phyloP scores from a whole-genome alignment of 257 asterid species.

The Linaria vulgaris region DNA sequence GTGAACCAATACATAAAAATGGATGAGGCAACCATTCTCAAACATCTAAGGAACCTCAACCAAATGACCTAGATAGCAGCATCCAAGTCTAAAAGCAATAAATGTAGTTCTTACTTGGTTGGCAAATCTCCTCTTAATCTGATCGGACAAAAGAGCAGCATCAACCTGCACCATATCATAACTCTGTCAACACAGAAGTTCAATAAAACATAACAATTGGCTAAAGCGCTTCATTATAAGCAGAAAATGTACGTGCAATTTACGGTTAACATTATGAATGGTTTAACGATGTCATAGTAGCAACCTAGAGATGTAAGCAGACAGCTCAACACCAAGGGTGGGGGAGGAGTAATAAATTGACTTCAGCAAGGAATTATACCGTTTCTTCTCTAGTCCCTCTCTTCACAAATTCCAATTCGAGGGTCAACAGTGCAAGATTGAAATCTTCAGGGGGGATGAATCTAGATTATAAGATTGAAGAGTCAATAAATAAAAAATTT shows the following conservation, averaged over 20 bases:
- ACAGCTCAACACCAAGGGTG: neutral
- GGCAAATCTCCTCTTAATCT: conserved; percentile 64
- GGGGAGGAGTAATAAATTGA: conserved; percentile 10
- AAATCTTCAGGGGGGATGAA: conserved; percentile 82
- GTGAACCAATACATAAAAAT: conserved; percentile 14
- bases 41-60: conserved; percentile 16
- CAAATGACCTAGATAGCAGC: conserved; percentile 8
- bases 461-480: conserved; percentile 36
- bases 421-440: conserved; percentile 73
- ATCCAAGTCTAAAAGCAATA: conserved; percentile 8
- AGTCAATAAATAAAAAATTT: conserved; percentile 12
- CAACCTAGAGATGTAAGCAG: conserved; percentile 9
- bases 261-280: neutral
- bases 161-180: conserved; percentile 62
- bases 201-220: conserved; percentile 12
- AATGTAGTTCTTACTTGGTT: conserved; percentile 55
- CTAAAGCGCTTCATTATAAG: conserved; percentile 14
- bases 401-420: conserved; percentile 97
- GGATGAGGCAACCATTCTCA: conserved; percentile 23
- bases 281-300: conserved; percentile 9
- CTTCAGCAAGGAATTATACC: conserved; percentile 38
- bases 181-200: conserved; percentile 23
- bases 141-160: conserved; percentile 72
- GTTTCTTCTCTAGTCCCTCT: conserved; percentile 85
- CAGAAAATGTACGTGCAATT: conserved; percentile 6